Conservation (phyloP, 257 asterid species). For the Salvia hispanica region DNA sequence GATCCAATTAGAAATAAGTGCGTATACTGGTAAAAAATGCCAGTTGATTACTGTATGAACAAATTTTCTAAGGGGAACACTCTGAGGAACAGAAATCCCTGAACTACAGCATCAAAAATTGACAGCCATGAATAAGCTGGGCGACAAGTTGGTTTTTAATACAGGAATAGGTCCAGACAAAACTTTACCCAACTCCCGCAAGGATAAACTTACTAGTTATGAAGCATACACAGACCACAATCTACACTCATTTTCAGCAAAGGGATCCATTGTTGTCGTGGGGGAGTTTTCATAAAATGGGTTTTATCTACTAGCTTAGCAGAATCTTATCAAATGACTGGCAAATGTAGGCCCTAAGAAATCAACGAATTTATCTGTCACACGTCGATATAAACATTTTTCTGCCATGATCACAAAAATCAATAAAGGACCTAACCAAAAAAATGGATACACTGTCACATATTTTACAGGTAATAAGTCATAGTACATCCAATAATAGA, state of each 20-base stretch:
- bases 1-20: neutral
- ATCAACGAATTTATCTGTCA: constrained; percentile 6
- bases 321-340: constrained; percentile 4
- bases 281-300: constrained; percentile 5
- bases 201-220: neutral
- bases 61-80: constrained; percentile 4
- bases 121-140: neutral
- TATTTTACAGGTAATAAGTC: constrained; percentile 4
- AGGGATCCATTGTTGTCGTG: neutral
- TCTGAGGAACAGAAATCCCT: neutral
- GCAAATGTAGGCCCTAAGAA: neutral
- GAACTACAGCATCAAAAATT: neutral
- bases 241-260: neutral
- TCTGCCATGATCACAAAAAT: neutral
- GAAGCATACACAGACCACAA: neutral
- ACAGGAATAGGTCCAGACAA: neutral
- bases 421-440: neutral
- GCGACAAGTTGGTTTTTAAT: neutral
- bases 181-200: constrained; percentile 6
- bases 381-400: neutral
- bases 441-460: neutral
- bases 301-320: constrained; percentile 20
- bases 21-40: neutral
- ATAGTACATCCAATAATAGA: neutral
- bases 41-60: neutral